Evolutionary conservation across 805 yeast genomes (phyloP).

Genomic region (Yarrowia osloensis): DNA sequence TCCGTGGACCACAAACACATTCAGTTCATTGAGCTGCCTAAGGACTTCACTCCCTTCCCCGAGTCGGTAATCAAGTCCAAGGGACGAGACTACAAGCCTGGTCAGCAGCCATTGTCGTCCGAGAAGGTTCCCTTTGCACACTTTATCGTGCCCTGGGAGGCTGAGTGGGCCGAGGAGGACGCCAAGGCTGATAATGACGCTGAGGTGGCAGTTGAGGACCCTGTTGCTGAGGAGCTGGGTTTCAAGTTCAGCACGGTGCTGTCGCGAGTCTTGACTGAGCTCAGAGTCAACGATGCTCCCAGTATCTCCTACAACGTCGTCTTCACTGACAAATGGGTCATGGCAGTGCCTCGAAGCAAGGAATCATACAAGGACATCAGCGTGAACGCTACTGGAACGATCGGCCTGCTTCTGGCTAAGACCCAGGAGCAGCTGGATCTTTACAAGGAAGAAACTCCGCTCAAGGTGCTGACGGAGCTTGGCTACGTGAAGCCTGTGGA

Average conservation of each 20-base stretch:
- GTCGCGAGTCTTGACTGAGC: slow-evolving; percentile 67
- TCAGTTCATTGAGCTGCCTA: slow-evolving; percentile 77
- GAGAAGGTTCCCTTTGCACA: slow-evolving; percentile 76
- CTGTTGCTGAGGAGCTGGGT: slow-evolving; percentile 61
- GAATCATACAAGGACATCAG: slow-evolving; percentile 52
- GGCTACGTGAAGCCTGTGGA: slow-evolving; percentile 54
- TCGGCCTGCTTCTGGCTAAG: slow-evolving; percentile 79
- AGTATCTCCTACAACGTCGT: slow-evolving; percentile 73
- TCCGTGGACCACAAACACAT: slow-evolving; percentile 92
- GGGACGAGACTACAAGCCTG: slow-evolving; percentile 36
- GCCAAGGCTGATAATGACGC: slow-evolving; percentile 17
- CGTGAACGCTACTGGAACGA: slow-evolving; percentile 76
- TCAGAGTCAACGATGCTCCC: slow-evolving; percentile 45
- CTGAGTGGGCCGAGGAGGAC: slow-evolving; percentile 34
- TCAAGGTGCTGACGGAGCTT: slow-evolving; percentile 58
- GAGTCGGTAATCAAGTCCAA: slow-evolving; percentile 32
- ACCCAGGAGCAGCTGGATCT: slow-evolving; percentile 54
- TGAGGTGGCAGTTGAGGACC: slow-evolving; percentile 37
- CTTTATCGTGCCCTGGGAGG: slow-evolving; percentile 66
- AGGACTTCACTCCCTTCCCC: slow-evolving; percentile 48
- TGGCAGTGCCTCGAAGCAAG: slow-evolving; percentile 74
- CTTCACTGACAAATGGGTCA: slow-evolving; percentile 79
- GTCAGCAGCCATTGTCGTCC: slow-evolving; percentile 61
- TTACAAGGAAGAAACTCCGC: slow-evolving; percentile 47
- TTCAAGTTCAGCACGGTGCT: slow-evolving; percentile 71